Evolutionary conservation across 1,284 basidiomycete genomes (phyloP), one percentile per base, ranked within the genome.

Genomic region (Apiotrichum sp.): DNA sequence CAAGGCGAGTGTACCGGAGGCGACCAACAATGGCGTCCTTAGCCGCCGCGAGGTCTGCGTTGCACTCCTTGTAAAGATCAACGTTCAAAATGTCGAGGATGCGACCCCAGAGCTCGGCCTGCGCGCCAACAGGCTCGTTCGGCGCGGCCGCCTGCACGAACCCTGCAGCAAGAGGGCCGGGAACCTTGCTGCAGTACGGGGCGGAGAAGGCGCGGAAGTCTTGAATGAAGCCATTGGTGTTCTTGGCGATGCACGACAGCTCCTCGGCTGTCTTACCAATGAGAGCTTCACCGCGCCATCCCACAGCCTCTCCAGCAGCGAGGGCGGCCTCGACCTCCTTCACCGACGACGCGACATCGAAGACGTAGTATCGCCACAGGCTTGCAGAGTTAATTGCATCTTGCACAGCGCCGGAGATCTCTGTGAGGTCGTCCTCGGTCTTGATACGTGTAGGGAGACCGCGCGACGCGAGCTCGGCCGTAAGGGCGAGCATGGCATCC

Each of bases 281-380:
- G 16, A 53, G 47, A 3, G 9, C 38, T 49, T 29, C 67, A 57
- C 35, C 55, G 14, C 64, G 75, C 72, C 41, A 89, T 66, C 54
- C 81, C 74, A 3, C 80, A 71, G 4, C 84, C 84, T 38, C 73
- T 69, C 87, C 87, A 86, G n/a, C 33, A 71, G 56, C 79, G 60
- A 79, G 35, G 0, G 67, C 68, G 0, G 61, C 57, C 7, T 64
- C 63, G 47, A 79, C 76, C 9, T 61, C 64, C 11, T 65, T 62
- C 48, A 71, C 74, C 9, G 74, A 70, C 0, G 66, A 74, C 43
- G 79, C 77, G 6, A 84, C 80, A 67, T 96, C 85, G 47, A 97
- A 79, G 29, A 91, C 87, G 70, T 97, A 97, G 78, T 86, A 97
- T 67, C 96, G 86, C 89, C 91, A 97, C 31, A 96, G 75, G 42